phyloP scores from a whole-genome alignment of 768 basidiomycete genomes.

The Podaxis rugospora region DNA sequence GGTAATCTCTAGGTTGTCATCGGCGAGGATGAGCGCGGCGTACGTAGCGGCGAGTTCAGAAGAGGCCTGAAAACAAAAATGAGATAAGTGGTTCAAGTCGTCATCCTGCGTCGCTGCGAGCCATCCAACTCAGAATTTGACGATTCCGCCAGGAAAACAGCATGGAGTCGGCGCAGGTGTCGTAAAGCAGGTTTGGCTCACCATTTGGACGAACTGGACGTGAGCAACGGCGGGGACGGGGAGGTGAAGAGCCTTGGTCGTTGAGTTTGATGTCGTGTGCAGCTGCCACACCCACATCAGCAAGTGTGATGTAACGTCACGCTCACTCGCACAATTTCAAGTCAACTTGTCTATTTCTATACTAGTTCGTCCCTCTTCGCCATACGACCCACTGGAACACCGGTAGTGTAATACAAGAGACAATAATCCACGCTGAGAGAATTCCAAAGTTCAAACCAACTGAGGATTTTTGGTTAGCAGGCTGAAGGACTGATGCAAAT shows the following conservation, averaged over 20 bases:
- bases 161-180: too few species aligned
- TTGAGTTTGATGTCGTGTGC: not conserved
- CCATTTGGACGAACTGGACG: conserved; percentile 2
- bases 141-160: not conserved
- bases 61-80: conserved; percentile 32
- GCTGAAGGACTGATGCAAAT: not conserved
- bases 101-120: conserved; percentile 2
- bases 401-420: conserved; percentile 47
- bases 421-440: conserved; percentile 45
- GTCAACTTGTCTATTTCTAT: too few species aligned
- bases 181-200: not conserved
- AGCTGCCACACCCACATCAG: not conserved
- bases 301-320: not conserved
- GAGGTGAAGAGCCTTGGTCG: not conserved
- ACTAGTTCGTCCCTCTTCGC: not conserved
- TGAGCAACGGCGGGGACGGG: not conserved
- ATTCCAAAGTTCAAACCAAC: conserved; percentile 59
- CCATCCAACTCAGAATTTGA: conserved; percentile 4
- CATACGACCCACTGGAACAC: conserved; percentile 35
- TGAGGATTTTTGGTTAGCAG: conserved; percentile 15
- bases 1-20: conserved; percentile 96
- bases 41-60: conserved; percentile 90
- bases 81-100: conserved; percentile 12
- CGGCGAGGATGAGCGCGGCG: conserved; percentile 97
- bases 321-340: too few species aligned